These are phyloP conservation scores for Penicillium bialowiezense DNA, from an alignment of 495 filamentous ascomycete genomes.

Conservation along the genomic window DNA sequence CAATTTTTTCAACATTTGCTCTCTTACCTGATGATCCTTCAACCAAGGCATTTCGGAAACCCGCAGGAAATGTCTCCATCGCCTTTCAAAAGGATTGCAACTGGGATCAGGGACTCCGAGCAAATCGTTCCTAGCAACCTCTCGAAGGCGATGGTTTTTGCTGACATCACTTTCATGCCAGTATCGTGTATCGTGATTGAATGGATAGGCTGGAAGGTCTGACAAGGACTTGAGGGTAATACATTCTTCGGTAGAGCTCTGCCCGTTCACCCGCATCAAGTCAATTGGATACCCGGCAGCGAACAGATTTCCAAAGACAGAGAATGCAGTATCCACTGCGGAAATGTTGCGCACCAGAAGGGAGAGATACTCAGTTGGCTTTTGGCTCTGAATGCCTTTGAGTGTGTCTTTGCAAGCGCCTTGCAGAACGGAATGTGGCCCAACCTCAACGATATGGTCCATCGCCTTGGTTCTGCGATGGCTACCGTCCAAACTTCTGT, in stretches of 20 bases:
- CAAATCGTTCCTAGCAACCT: conserved; percentile 15
- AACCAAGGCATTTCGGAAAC: conserved; percentile 35
- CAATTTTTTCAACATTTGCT: too few relatives aligned
- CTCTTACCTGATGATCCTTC: conserved; percentile 26
- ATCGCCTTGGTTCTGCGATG: neutral
- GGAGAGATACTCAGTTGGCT: conserved; percentile 16
- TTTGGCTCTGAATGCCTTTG: neutral
- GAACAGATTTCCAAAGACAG: conserved; percentile 27
- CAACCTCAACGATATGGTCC: conserved; percentile 46
- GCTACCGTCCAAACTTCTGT: neutral
- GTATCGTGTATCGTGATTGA: conserved; percentile 25
- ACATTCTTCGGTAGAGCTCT: neutral
- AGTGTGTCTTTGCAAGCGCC: conserved; percentile 34
- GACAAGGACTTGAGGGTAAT: conserved; percentile 2
- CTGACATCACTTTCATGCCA: conserved; percentile 3
- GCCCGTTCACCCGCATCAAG: conserved; percentile 15
- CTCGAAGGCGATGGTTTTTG: conserved; percentile 7
- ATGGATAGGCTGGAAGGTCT: conserved; percentile 40
- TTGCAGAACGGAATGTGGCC: conserved; percentile 41
- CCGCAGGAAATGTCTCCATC: conserved; percentile 29
- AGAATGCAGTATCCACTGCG: conserved; percentile 11
- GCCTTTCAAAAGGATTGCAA: conserved; percentile 11
- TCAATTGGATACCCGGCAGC: conserved; percentile 15
- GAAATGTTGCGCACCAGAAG: conserved; percentile 16
- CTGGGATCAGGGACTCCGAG: conserved; percentile 19